phyloP scores from a whole-genome alignment of 768 basidiomycete species.

The Melanogaster broomeanus region DNA sequence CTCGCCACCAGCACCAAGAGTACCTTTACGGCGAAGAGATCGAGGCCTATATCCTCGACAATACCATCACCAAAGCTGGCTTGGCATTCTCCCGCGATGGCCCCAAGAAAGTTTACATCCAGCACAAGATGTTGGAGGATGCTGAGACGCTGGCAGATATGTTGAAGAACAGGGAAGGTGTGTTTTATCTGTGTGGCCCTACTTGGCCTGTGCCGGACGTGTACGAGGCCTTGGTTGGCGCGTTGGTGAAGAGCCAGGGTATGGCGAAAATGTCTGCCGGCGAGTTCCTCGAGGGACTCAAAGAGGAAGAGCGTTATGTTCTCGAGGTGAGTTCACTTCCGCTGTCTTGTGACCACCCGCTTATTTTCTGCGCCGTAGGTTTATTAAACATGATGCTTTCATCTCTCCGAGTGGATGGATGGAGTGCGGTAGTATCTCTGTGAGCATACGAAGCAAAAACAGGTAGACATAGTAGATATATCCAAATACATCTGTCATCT shows the following conservation, averaged over 20 bases:
- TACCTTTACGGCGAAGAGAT: conserved; percentile 97
- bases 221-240: conserved; percentile 86
- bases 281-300: conserved; percentile 81
- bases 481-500: neutral
- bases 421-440: neutral
- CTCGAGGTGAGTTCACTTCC: conserved; percentile 60
- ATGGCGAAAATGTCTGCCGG: conserved; percentile 67
- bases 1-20: conserved; percentile 92
- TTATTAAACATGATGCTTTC: conserved; percentile 14
- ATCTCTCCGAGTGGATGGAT: neutral
- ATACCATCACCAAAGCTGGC: conserved; percentile 85
- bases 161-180: conserved; percentile 72
- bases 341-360: neutral
- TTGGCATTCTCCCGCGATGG: conserved; percentile 97
- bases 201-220: conserved; percentile 99
- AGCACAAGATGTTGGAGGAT: conserved; percentile 97
- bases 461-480: too few species aligned
- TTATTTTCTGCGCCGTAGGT: conserved; percentile 16
- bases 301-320: conserved; percentile 97
- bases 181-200: conserved; percentile 96
- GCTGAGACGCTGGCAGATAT: conserved; percentile 72
- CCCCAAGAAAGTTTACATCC: conserved; percentile 94
- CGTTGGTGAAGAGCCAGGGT: conserved; percentile 72
- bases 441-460: neutral
- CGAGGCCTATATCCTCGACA: conserved; percentile 87